A percentile compares a stretch with the other conserved stretches of the same genome.
Evolutionary conservation across 352 stramenopile genomes (phyloP).

Genomic region (Phytopythium vexans): DNA sequence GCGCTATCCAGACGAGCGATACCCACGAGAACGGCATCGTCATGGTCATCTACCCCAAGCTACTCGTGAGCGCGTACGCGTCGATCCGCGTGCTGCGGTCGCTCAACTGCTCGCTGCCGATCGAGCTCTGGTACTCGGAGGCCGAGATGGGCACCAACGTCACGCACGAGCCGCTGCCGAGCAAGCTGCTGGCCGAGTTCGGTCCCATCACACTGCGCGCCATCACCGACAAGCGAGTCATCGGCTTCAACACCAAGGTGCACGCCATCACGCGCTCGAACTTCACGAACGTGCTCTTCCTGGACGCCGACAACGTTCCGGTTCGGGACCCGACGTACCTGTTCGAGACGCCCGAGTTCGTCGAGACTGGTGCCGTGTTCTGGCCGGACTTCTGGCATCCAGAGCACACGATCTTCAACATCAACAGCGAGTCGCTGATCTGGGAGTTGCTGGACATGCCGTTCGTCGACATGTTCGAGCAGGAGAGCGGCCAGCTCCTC

Average conservation of each 20-base stretch:
- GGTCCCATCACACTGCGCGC: constrained; percentile 20
- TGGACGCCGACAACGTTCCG: constrained; percentile 55
- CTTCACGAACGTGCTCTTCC: constrained; percentile 36
- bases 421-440: constrained; percentile 39
- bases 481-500: constrained; percentile 47
- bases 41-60: constrained; percentile 56
- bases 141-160: constrained; percentile 27
- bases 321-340: constrained; percentile 47
- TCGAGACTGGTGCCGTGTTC: constrained; percentile 38
- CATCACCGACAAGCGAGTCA: constrained; percentile 23
- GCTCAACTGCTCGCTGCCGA: constrained; percentile 39
- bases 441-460: constrained; percentile 45
- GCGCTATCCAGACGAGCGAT: neutral
- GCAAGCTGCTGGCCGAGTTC: constrained; percentile 17
- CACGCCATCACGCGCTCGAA: constrained; percentile 35
- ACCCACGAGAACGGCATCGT: constrained; percentile 26
- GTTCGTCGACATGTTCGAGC: constrained; percentile 50
- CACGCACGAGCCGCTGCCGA: constrained; percentile 14
- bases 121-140: constrained; percentile 56
- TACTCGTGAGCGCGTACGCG: constrained; percentile 40
- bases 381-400: constrained; percentile 59
- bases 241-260: constrained; percentile 48
- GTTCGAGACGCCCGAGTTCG: constrained; percentile 35
- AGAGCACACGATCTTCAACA: constrained; percentile 56
- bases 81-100: constrained; percentile 33